Evolutionary conservation across 2,329 filamentous ascomycete genomes (phyloP).

Genomic region (Fusarium graminum): DNA sequence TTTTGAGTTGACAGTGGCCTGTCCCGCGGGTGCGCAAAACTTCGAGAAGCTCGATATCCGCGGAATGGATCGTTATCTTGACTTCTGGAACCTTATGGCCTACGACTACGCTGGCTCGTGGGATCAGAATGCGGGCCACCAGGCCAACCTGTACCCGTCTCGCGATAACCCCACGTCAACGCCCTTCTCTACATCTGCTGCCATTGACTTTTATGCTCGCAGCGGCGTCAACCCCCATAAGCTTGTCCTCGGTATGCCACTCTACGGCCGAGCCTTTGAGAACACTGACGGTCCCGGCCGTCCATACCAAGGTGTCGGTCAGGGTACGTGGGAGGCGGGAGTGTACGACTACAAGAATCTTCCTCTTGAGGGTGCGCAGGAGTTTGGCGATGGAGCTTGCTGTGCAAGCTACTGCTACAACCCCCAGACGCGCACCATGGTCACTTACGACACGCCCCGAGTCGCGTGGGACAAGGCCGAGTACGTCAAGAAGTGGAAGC

Average conservation of each 20-base stretch:
- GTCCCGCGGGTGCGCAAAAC: conserved; percentile 72
- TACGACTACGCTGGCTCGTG: conserved; percentile 91
- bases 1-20: conserved; percentile 75
- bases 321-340: conserved; percentile 86
- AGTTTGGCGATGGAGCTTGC: conserved; percentile 72
- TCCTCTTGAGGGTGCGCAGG: conserved; percentile 75
- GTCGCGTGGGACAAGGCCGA: conserved; percentile 77
- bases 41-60: conserved; percentile 72
- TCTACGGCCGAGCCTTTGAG: conserved; percentile 89
- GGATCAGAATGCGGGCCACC: conserved; percentile 79
- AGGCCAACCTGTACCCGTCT: conserved; percentile 80
- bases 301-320: conserved; percentile 77
- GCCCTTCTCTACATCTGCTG: conserved; percentile 80
- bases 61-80: conserved; percentile 74
- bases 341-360: conserved; percentile 91
- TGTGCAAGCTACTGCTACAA: conserved; percentile 86
- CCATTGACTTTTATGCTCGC: conserved; percentile 77
- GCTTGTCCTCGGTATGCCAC: conserved; percentile 89
- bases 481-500: conserved; percentile 73
- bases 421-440: conserved; percentile 70
- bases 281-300: conserved; percentile 80
- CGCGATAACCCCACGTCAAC: conserved; percentile 71
- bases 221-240: conserved; percentile 76
- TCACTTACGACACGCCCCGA: conserved; percentile 81
- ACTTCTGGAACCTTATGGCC: conserved; percentile 88